phyloP scores from a whole-genome alignment of 2,329 filamentous ascomycete genomes.

The Venturia effusa region DNA sequence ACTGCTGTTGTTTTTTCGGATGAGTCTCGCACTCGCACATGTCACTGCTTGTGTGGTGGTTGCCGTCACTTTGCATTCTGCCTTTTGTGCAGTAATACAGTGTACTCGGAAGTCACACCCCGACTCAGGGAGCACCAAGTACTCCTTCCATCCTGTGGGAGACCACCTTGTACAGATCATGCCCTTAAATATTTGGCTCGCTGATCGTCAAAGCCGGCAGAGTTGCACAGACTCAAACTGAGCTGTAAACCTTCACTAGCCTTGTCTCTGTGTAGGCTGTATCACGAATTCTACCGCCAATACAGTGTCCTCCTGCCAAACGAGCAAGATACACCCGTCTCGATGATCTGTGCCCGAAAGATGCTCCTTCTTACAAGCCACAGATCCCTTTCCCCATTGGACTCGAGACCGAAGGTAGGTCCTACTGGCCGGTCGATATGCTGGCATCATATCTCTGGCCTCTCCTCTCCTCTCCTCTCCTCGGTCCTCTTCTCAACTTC shows the following conservation, averaged over 20 bases:
- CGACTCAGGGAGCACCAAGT: background rate
- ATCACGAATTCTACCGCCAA: no score
- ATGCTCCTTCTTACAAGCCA: background rate
- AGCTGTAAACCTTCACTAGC: background rate
- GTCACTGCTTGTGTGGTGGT: background rate
- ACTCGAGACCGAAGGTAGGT: background rate
- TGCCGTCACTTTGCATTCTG: background rate
- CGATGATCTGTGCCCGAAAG: background rate
- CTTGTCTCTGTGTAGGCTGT: no score
- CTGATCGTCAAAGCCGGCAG: background rate
- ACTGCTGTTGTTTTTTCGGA: background rate
- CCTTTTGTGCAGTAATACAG: background rate
- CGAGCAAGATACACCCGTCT: background rate
- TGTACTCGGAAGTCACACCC: background rate
- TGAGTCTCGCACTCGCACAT: background rate
- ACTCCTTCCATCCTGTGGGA: background rate
- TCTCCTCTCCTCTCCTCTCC: background rate
- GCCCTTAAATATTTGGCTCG: background rate
- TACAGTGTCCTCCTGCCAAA: background rate
- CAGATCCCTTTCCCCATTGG: background rate
- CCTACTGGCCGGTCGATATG: background rate
- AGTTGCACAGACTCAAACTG: background rate
- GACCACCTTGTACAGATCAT: background rate
- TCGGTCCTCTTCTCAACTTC: background rate
- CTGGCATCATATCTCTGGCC: background rate